Conservation (phyloP, 2,329 filamentous ascomycete species). For the Phaeophleospora eucalypticola region DNA sequence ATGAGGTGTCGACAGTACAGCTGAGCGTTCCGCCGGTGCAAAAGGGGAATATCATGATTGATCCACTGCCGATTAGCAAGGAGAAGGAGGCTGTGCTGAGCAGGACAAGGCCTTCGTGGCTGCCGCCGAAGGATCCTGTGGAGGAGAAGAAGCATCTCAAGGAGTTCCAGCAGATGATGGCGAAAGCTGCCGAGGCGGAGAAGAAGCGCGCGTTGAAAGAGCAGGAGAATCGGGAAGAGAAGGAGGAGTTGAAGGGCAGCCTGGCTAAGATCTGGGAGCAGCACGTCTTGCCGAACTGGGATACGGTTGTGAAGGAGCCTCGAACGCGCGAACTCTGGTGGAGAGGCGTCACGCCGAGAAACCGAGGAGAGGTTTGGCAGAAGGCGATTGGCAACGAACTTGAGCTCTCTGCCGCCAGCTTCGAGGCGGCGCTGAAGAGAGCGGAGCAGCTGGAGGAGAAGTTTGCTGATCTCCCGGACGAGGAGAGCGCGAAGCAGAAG, state of each 20-base stretch:
- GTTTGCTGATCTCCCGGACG: constrained; percentile 43
- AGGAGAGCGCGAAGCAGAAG: constrained; percentile 46
- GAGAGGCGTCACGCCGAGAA: constrained; percentile 69
- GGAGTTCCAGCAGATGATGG: constrained; percentile 81
- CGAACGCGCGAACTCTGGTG: constrained; percentile 76
- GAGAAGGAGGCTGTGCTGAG: constrained; percentile 82
- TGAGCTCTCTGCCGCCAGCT: constrained; percentile 63
- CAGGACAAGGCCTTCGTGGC: constrained; percentile 72
- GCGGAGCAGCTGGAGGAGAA: constrained; percentile 60
- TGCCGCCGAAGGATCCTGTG: constrained; percentile 80
- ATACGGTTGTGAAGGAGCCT: constrained; percentile 63
- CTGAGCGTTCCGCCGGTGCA: constrained; percentile 51
- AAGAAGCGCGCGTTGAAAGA: constrained; percentile 48
- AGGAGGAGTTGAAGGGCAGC: constrained; percentile 48
- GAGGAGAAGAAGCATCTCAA: constrained; percentile 87
- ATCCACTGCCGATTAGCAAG: constrained; percentile 76
- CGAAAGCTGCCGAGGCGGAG: constrained; percentile 55
- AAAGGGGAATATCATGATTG: constrained; percentile 75
- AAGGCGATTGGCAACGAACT: constrained; percentile 71
- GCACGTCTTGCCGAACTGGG: constrained; percentile 73
- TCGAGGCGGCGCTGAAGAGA: constrained; percentile 64
- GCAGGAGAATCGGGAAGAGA: constrained; percentile 50
- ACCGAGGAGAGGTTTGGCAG: constrained; percentile 65
- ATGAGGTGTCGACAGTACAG: constrained; percentile 48
- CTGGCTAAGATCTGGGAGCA: constrained; percentile 66